phyloP scores from a whole-genome alignment of 176 grass and related monocot species.

The Carex myosuroides region DNA sequence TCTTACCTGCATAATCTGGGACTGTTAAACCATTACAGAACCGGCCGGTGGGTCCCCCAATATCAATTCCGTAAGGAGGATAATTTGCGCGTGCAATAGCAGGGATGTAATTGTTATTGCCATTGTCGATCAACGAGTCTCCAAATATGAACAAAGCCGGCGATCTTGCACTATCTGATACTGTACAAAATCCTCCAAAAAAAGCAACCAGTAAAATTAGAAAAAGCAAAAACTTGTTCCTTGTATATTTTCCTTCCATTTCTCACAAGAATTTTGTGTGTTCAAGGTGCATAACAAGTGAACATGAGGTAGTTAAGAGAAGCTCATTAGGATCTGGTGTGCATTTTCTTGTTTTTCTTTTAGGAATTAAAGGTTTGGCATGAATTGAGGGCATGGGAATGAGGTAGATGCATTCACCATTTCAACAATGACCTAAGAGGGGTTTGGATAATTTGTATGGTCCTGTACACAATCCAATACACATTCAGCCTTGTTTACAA shows the following conservation, averaged over 20 bases:
- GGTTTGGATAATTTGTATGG: background rate
- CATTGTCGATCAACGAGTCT: constrained; percentile 39
- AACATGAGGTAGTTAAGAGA: background rate
- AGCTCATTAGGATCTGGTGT: background rate
- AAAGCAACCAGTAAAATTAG: background rate
- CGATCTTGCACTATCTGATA: background rate
- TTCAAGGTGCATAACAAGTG: constrained; percentile 4
- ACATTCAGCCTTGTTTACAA: background rate
- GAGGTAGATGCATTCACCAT: background rate
- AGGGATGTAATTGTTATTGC: constrained; percentile 36
- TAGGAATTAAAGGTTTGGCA: background rate
- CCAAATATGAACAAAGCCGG: constrained; percentile 42
- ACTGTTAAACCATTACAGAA: constrained; percentile 45
- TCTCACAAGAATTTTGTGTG: constrained; percentile 1
- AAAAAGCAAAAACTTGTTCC: background rate
- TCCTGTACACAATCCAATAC: background rate
- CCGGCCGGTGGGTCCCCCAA: constrained; percentile 34
- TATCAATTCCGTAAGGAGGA: constrained; percentile 45
- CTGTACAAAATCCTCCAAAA: background rate
- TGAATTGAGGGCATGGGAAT: background rate
- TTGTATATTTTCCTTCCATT: constrained; percentile 1
- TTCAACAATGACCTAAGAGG: background rate
- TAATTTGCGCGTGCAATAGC: constrained; percentile 33
- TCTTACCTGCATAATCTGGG: constrained; percentile 28
- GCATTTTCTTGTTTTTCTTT: background rate